phyloP scores from a whole-genome alignment of 441 rosid species.

The Populus hybrid region DNA sequence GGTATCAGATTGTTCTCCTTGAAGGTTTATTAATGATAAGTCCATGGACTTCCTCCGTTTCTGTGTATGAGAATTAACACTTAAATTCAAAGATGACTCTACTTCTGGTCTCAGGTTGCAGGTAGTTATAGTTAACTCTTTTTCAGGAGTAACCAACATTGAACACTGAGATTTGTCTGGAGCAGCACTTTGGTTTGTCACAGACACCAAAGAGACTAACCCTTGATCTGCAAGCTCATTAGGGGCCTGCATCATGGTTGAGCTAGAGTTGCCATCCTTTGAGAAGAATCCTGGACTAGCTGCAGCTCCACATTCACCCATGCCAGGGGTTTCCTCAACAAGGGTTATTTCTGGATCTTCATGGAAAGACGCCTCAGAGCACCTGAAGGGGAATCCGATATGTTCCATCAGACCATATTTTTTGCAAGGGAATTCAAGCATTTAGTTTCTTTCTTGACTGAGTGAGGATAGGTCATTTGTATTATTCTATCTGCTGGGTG shows the following conservation, averaged over 20 bases:
- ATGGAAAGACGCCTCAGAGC: constrained; percentile 32
- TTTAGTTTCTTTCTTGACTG: background rate
- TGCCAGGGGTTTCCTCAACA: constrained; percentile 58
- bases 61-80: constrained; percentile 68
- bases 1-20: constrained; percentile 32
- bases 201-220: constrained; percentile 36
- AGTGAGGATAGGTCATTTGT: background rate
- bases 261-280: constrained; percentile 46
- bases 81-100: constrained; percentile 52
- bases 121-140: constrained; percentile 33
- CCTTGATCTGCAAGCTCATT: constrained; percentile 44
- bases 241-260: constrained; percentile 53
- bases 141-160: constrained; percentile 44
- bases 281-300: constrained; percentile 53
- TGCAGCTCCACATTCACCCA: constrained; percentile 31
- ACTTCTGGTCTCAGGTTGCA: constrained; percentile 42
- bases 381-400: constrained; percentile 41
- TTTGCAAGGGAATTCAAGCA: background rate
- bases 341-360: constrained; percentile 56
- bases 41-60: constrained; percentile 56
- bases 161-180: constrained; percentile 33
- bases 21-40: constrained; percentile 41
- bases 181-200: constrained; percentile 33
- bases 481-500: background rate
- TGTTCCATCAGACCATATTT: background rate